Evolutionary conservation across 1,284 basidiomycete species (phyloP).

Genomic region (Volvariella surrecta): DNA sequence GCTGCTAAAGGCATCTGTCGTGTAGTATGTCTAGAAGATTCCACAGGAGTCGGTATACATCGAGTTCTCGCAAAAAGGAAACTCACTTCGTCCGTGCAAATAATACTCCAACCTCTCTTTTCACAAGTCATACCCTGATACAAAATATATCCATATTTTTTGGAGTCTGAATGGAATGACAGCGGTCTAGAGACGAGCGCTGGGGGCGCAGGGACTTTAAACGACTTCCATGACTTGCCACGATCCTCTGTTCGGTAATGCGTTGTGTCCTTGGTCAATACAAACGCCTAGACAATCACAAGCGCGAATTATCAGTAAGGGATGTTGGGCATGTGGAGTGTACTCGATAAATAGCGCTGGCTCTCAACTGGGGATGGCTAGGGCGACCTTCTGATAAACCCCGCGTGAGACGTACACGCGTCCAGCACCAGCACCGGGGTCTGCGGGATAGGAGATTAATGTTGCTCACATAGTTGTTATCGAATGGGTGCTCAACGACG

Average conservation of each 20-base stretch:
- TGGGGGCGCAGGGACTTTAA: conserved; percentile 58
- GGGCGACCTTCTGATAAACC: background rate
- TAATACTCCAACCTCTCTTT: conserved; percentile 45
- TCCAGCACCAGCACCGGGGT: background rate
- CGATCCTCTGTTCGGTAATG: conserved; percentile 86
- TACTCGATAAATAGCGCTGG: too few species aligned
- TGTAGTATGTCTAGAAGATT: conserved; percentile 67
- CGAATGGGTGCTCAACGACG: conserved; percentile 84
- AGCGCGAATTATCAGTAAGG: conserved; percentile 2
- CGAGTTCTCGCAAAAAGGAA: background rate
- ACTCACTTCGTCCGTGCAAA: conserved; percentile 72
- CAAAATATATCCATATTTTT: conserved; percentile 70
- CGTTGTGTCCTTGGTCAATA: conserved; percentile 57
- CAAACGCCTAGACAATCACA: conserved; percentile 65
- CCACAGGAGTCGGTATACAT: conserved; percentile 5
- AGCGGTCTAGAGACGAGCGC: conserved; percentile 58
- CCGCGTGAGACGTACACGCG: background rate
- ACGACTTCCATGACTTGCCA: conserved; percentile 79
- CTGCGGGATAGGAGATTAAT: background rate
- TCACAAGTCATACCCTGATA: conserved; percentile 77
- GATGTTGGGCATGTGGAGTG: too few species aligned
- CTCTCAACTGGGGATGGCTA: too few species aligned
- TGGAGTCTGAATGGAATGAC: conserved; percentile 73
- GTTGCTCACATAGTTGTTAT: conserved; percentile 68
- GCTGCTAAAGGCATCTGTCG: conserved; percentile 70